A percentile compares a stretch with the other conserved stretches of the same genome.
Evolutionary conservation across 2,329 filamentous ascomycete species (phyloP).

Genomic region (Alternaria triticimaculans): DNA sequence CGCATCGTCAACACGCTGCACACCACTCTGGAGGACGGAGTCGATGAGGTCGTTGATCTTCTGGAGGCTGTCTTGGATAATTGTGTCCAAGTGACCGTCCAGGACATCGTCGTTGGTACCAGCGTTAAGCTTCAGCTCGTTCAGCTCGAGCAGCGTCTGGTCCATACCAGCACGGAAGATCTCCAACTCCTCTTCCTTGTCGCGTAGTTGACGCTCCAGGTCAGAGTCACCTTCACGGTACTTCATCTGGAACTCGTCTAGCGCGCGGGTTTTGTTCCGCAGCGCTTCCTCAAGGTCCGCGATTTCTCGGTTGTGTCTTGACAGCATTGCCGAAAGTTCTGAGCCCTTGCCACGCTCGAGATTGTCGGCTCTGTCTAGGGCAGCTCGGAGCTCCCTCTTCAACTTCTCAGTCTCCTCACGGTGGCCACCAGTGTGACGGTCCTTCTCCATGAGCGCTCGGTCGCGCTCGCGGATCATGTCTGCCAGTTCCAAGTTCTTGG

Average conservation of each 20-base stretch:
- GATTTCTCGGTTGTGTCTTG: conserved; percentile 97
- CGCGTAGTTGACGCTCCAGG: conserved; percentile 81
- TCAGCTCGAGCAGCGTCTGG: conserved; percentile 89
- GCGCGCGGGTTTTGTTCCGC: conserved; percentile 80
- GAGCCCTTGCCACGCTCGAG: conserved; percentile 91
- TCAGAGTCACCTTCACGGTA: conserved; percentile 83
- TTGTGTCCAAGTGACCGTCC: conserved; percentile 88
- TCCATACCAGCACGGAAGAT: conserved; percentile 99
- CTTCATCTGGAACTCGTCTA: conserved; percentile 83
- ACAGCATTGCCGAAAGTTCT: conserved; percentile 90
- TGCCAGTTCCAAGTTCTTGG: conserved; percentile 97
- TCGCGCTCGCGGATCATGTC: conserved; percentile 99
- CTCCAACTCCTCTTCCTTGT: conserved; percentile 97
- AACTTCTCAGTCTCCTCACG: conserved; percentile 95
- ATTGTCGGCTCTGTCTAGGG: conserved; percentile 89
- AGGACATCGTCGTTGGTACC: conserved; percentile 77
- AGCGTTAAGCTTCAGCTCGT: conserved; percentile 73
- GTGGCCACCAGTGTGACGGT: conserved; percentile 82
- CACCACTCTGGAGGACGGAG: conserved; percentile 90
- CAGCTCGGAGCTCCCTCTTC: conserved; percentile 90
- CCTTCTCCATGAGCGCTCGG: conserved; percentile 89
- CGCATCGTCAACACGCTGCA: conserved; percentile 93
- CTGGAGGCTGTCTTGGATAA: conserved; percentile 83
- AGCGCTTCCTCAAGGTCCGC: conserved; percentile 94
- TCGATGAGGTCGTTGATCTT: conserved; percentile 99